Conservation (phyloP, 352 stramenopile species). For the Phytophthora tubulina region DNA sequence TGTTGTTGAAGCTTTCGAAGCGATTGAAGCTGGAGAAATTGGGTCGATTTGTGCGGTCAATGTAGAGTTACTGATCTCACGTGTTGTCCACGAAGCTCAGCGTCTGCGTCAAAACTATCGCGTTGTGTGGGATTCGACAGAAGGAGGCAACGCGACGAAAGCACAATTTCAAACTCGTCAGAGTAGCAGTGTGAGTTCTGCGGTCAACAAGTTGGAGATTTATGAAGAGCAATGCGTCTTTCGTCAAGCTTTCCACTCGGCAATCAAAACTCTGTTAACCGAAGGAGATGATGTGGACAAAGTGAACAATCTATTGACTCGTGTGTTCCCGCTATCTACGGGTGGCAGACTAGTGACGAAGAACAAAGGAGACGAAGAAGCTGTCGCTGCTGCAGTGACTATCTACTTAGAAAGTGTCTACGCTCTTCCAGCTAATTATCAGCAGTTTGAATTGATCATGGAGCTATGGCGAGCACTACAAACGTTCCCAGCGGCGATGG, state of each 20-base stretch:
- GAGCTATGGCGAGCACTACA: conserved; percentile 53
- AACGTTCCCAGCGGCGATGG: conserved; percentile 36
- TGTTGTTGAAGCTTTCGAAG: conserved; percentile 39
- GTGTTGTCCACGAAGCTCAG: conserved; percentile 35
- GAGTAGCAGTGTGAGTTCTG: neutral
- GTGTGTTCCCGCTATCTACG: conserved; percentile 42
- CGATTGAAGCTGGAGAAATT: conserved; percentile 22
- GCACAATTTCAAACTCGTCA: neutral
- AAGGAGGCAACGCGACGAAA: conserved; percentile 6
- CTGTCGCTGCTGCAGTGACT: conserved; percentile 50
- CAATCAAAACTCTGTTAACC: neutral
- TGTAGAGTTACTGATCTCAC: conserved; percentile 35
- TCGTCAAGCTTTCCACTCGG: conserved; percentile 24
- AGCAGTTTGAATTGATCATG: conserved; percentile 47
- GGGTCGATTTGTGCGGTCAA: conserved; percentile 18
- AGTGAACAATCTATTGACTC: conserved; percentile 17
- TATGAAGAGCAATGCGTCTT: conserved; percentile 32
- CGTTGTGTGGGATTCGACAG: conserved; percentile 19
- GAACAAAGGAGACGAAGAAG: conserved; percentile 41
- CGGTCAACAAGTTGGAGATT: neutral
- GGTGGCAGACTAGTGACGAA: conserved; percentile 40
- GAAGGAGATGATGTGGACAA: neutral
- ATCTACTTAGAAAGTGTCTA: conserved; percentile 54
- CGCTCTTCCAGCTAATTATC: conserved; percentile 11
- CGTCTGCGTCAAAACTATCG: conserved; percentile 23